Base-by-base conservation (phyloP, 164 flowering plant genomes). In the Sedum album region DNA sequence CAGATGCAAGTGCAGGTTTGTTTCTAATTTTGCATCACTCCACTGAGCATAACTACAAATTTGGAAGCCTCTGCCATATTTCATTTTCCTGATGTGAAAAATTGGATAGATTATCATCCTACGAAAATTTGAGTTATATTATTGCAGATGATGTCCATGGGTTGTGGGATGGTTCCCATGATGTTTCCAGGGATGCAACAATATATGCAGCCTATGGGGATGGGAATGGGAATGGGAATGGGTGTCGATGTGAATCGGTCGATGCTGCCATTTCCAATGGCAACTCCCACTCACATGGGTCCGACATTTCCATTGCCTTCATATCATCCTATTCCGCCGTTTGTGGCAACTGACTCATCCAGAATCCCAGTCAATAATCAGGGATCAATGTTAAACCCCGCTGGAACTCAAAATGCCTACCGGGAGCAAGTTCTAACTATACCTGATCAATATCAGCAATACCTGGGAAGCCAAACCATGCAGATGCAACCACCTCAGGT, bases 71-170 rank as follows among this genome's bases (percentile, higher is more conserved):
- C 60, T 55, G 30, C 48, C 48, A 9, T 44, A 11, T 10, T 39
- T 51, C 0, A n/a, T 39, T 39, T 51, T 2, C 5, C 25, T 5
- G 26, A 1, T 0, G 7, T n/a, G 25, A 51, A 25, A 51, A 46
- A 14, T 49, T n/a, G 23, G n/a, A 25, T 55, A 25, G 25, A 2
- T 55, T 55, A 8, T 39, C n/a, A 39, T 39, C 1, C 13, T 39
- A 8, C 13, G 23, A 25, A 70, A 31, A 42, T 49, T 66, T 67
- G 17, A 57, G 67, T 64, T 31, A 30, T 39, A 36, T 69, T 74
- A 71, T 25, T 68, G 74, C 86, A 93, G 98, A 85, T 90, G 96
- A 85, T 93, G 96, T 93, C 96, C 71, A 88, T 93, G 98, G 93
- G 96, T 65, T 87, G 90, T 68, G 79, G 93, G 68, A 84, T 93